Evolutionary conservation across 2,329 filamentous ascomycete species (phyloP), one percentile per base, ranked within the genome.

Genomic region (Penicillium sp.): DNA sequence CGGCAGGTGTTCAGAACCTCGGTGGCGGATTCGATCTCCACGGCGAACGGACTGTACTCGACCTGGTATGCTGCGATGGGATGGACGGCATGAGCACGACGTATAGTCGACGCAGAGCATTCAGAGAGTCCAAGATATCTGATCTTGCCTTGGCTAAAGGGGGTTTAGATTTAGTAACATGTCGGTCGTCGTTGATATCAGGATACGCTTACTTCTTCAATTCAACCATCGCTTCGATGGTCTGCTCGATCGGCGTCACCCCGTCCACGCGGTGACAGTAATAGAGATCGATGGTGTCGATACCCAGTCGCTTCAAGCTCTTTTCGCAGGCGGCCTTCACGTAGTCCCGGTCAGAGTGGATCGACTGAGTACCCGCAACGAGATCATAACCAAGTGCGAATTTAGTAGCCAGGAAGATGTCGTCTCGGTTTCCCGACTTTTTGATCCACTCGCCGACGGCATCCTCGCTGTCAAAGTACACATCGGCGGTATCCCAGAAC

Each of bases 11-110:
- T 65, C 9, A 79, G 63, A 5, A 81, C 64, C 48, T 54, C 24
- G 21, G 71, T 24, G 21, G 71, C 55, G 0, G 66, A 67, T 55
- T 81, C 79, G 44, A 81, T 77, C 39, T 78, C 75, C 8, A 73
- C 61, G 1, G 69, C 65, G 56, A 78, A 79, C 0, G 73, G 72
- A 4, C 70, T 75, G 64, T 77, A 81, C 61, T 80, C 79, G 34
- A 77, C 68, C 67, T 82, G 79, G 22, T 77, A 72, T 4, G 76
- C 77, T 9, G 73, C 68, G 46, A 83, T 76, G 1, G 72, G 76
- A 49, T 74, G 72, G 1, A 82, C 65, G 11, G 68, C 69, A 58
- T 64, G 61, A 4, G 80, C 80, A 14, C 79, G 72, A 10, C 77
- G 74, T 18, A 82, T 68, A 1, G 78, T 79, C 5, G 65, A 62